A percentile compares a stretch with the other conserved stretches of the same genome.
These are phyloP conservation scores for Aspergillus ochraceus DNA, from an alignment of 2,329 filamentous ascomycete genomes.

Conservation along the genomic window DNA sequence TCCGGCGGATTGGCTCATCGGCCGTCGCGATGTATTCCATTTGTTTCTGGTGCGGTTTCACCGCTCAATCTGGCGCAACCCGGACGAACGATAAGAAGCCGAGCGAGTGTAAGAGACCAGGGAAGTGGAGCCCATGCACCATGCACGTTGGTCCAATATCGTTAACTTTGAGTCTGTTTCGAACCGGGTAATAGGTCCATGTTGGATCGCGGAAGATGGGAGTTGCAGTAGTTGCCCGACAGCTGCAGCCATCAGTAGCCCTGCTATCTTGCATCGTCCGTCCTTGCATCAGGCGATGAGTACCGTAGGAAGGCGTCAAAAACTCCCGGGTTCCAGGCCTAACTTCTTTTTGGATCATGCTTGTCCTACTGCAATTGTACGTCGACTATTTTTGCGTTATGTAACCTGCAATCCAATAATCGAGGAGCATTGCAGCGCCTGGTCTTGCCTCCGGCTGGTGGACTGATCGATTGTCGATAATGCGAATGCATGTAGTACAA, in stretches of 20 bases:
- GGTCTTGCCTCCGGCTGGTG: background rate
- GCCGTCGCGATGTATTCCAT: conserved; percentile 12
- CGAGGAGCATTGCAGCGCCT: conserved; percentile 4
- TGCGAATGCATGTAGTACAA: conserved; percentile 13
- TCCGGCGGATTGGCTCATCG: conserved; percentile 25
- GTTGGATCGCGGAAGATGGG: conserved; percentile 19
- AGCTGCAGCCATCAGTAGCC: conserved; percentile 20
- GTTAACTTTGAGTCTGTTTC: conserved; percentile 21
- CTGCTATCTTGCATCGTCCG: conserved; percentile 24
- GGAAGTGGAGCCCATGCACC: conserved; percentile 20
- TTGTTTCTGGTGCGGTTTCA: conserved; percentile 23
- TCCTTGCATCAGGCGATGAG: conserved; percentile 16
- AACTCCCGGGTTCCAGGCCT: conserved; percentile 17
- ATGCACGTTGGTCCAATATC: conserved; percentile 24
- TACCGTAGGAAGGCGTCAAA: conserved; percentile 1
- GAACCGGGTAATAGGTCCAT: conserved; percentile 9
- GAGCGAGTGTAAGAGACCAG: conserved; percentile 13
- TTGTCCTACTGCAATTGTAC: conserved; percentile 6
- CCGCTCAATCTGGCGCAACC: conserved; percentile 22
- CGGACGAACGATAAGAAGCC: conserved; percentile 24
- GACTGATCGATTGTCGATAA: conserved; percentile 12
- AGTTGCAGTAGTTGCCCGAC: conserved; percentile 21
- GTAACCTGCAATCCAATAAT: conserved; percentile 5
- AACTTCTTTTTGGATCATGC: background rate
- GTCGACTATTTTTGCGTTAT: conserved; percentile 1